Evolutionary conservation across 495 filamentous ascomycete species (phyloP).

Genomic region (Aspergillus olivimuriae): DNA sequence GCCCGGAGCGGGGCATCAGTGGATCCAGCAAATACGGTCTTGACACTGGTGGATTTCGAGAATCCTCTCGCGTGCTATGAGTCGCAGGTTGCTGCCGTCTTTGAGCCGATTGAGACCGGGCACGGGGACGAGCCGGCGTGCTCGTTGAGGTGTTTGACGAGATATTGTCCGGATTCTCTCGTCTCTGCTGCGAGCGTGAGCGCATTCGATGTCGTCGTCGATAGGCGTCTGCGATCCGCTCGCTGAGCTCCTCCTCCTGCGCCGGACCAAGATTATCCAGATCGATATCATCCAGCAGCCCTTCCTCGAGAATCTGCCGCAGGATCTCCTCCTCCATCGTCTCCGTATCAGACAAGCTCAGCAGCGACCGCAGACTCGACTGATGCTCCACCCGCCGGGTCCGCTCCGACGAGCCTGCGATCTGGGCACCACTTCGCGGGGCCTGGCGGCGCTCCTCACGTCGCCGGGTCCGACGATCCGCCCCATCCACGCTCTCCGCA

Average conservation of each 20-base stretch:
- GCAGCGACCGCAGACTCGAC: constrained; percentile 73
- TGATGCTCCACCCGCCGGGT: constrained; percentile 71
- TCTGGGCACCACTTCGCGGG: constrained; percentile 10
- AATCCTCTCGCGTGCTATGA: constrained; percentile 12
- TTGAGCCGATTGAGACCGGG: constrained; percentile 31
- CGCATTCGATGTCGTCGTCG: constrained; percentile 55
- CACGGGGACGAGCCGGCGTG: constrained; percentile 19
- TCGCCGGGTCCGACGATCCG: constrained; percentile 30
- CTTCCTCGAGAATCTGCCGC: constrained; percentile 82
- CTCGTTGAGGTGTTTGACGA: too few species aligned
- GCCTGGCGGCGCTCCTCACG: constrained; percentile 33
- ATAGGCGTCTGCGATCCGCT: constrained; percentile 83
- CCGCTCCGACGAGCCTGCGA: constrained; percentile 16
- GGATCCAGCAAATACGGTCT: constrained; percentile 51
- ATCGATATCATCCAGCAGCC: constrained; percentile 78
- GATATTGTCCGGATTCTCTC: too few species aligned
- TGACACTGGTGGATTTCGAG: constrained; percentile 46
- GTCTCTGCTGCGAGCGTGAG: constrained; percentile 24
- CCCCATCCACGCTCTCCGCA: constrained; percentile 24
- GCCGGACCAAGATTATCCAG: constrained; percentile 68
- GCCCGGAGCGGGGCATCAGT: constrained; percentile 22
- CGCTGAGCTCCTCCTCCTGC: constrained; percentile 80
- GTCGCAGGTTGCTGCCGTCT: constrained; percentile 12
- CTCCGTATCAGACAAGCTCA: constrained; percentile 70
- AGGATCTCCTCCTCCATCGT: constrained; percentile 86